Percentiles rank a stretch among this genome's conserved stretches.
phyloP scores from a whole-genome alignment of 2,329 filamentous ascomycete species.

The Phaeoacremonium minimum region DNA sequence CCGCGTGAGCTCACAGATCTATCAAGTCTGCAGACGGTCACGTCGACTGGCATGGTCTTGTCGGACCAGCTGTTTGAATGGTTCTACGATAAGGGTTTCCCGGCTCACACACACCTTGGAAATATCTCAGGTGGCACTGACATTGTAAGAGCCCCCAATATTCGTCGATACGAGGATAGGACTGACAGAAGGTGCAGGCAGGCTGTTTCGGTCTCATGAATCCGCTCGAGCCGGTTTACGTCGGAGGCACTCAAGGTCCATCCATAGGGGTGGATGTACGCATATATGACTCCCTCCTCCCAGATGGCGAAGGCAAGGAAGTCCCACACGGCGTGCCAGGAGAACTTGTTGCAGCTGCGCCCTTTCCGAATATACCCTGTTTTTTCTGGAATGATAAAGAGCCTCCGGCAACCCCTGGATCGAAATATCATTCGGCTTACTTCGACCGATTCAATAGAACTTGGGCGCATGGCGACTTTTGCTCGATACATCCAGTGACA shows the following conservation, averaged over 20 bases:
- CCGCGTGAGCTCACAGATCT: constrained; percentile 63
- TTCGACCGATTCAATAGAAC: constrained; percentile 62
- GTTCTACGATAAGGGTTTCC: constrained; percentile 71
- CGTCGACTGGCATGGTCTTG: constrained; percentile 77
- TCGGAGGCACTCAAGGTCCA: constrained; percentile 47
- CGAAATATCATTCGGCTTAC: constrained; percentile 56
- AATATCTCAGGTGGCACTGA: constrained; percentile 80
- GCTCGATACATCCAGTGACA: constrained; percentile 64
- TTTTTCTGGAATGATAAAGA: constrained; percentile 56
- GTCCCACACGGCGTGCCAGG: constrained; percentile 61
- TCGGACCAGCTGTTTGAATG: constrained; percentile 75
- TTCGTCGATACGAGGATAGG: not conserved
- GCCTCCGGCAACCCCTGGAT: constrained; percentile 35
- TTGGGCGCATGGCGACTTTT: constrained; percentile 83
- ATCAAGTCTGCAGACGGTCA: constrained; percentile 55
- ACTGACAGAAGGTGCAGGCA: constrained; percentile 30
- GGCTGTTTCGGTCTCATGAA: constrained; percentile 62
- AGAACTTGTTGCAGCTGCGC: constrained; percentile 65
- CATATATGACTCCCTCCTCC: constrained; percentile 60
- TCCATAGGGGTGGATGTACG: constrained; percentile 45
- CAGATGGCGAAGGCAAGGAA: constrained; percentile 35
- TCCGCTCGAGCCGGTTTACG: constrained; percentile 62
- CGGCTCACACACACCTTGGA: constrained; percentile 57
- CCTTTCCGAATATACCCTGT: constrained; percentile 74
- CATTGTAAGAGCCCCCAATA: constrained; percentile 49